Evolutionary conservation across 345 rosid species (phyloP), one percentile per base, ranked within the genome.

Genomic region (Camelina sativa): DNA sequence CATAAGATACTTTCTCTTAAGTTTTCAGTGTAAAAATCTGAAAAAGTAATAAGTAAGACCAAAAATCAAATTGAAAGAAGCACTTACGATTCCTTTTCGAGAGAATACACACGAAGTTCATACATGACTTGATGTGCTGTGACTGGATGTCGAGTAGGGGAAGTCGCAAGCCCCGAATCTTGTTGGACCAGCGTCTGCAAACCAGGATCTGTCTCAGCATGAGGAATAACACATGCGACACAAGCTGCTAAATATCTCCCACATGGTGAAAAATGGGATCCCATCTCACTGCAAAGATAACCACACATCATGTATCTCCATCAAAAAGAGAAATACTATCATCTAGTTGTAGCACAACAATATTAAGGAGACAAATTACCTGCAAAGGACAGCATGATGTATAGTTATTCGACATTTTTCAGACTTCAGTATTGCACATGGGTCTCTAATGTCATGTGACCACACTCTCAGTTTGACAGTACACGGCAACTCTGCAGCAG

Each of bases 261-360:
- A 60, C 98, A 94, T n/a, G 98, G 98, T 9, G 98, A 94, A 82
- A 94, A 91, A 82, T 94, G 98, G 13, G 98, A 95, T 52, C 98
- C 98, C 98, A 94, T 94, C 81, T 94, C 98, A 88, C 98, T 91
- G 89, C 83, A 80, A 72, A 71, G 51, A 74, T 50, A 79, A 69
- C 48, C 52, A 61, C 16, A 67, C 65, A 48, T 64, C 11, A 65
- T 30, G 40, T 4, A 69, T n/a, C 38, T 62, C 51, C 47, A 78
- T 51, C 37, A 72, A 50, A n/a, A 43, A 34, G 46, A 72, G 50
- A 40, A 48, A 51, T 43, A 40, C 1, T 37, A 52, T 54, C 70
- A 37, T 63, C 52, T 43, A 58, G 23, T 65, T 10, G 5, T 50
- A 38, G 48, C 51, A 65, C 58, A 72, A 8, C 46, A 4, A 35